phyloP scores from a whole-genome alignment of 2,329 filamentous ascomycete genomes.

The Talaromyces sp. region DNA sequence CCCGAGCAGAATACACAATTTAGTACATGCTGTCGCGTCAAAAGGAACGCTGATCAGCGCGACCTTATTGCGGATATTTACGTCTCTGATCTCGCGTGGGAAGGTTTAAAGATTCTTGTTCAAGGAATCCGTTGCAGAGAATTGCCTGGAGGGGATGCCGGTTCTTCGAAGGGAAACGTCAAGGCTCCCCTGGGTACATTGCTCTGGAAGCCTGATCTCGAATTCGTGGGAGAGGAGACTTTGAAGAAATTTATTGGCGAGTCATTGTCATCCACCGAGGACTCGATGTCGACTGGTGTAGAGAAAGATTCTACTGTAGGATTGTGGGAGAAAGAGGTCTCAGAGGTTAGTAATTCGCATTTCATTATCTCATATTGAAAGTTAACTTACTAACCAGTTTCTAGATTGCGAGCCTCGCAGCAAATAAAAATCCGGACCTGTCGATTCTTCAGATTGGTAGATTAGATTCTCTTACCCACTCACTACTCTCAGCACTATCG shows the following conservation, averaged over 20 bases:
- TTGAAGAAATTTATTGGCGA: neutral
- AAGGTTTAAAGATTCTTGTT: constrained; percentile 3
- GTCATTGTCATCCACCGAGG: neutral
- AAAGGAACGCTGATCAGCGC: neutral
- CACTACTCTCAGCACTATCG: neutral
- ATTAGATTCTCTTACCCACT: neutral
- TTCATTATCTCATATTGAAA: neutral
- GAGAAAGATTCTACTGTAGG: neutral
- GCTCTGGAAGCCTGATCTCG: constrained; percentile 3
- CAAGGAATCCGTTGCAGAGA: constrained; percentile 11
- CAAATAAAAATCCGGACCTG: neutral
- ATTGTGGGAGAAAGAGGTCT: neutral
- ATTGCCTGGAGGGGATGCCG: neutral
- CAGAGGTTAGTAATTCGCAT: neutral
- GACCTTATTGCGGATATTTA: constrained; percentile 7
- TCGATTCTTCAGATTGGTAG: constrained; percentile 10
- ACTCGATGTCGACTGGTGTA: neutral
- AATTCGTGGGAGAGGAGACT: neutral
- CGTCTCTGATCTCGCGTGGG: constrained; percentile 7
- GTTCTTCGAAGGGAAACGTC: neutral
- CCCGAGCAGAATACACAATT: neutral
- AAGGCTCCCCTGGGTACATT: constrained; percentile 2
- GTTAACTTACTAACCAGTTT: neutral
- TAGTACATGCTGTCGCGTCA: neutral
- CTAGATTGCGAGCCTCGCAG: neutral